Percentiles rank a stretch among this genome's conserved stretches.
Evolutionary conservation across 257 asterid species (phyloP).

Genomic region (Solanum peruvianum): DNA sequence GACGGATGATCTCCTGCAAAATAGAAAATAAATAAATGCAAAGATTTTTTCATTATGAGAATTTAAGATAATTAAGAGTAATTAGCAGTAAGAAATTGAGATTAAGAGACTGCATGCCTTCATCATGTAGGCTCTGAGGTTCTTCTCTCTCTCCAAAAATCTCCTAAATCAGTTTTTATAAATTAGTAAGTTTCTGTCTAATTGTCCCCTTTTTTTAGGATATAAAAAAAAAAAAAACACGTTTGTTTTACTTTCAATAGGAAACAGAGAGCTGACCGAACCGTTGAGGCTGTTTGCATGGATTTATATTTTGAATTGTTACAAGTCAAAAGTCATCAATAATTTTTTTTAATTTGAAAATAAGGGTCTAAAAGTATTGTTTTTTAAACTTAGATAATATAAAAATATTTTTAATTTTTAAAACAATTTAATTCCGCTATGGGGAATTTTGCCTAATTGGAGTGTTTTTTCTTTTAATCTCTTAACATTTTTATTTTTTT

Average conservation of each 20-base stretch:
- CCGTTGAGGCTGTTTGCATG: background rate
- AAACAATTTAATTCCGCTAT: background rate
- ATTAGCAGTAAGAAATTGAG: background rate
- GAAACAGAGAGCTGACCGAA: background rate
- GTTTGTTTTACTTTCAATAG: background rate
- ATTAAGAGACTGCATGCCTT: background rate
- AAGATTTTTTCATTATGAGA: background rate
- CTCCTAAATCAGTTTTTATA: background rate
- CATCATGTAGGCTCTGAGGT: background rate
- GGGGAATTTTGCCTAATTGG: background rate
- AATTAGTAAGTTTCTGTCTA: background rate
- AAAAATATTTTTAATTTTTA: background rate
- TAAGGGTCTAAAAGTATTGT: background rate
- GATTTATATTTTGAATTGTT: background rate
- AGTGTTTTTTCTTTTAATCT: background rate
- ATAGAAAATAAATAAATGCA: background rate
- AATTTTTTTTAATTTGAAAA: background rate
- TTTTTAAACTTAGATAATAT: too few relatives aligned
- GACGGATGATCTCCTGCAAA: constrained; percentile 25
- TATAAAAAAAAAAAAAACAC: background rate
- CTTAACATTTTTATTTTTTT: background rate
- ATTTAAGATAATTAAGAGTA: background rate
- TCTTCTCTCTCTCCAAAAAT: background rate
- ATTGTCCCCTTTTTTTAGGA: background rate
- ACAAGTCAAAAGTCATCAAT: too few relatives aligned